Conservation (phyloP, 1,284 basidiomycete genomes). For the Heimioporus retisporus region DNA sequence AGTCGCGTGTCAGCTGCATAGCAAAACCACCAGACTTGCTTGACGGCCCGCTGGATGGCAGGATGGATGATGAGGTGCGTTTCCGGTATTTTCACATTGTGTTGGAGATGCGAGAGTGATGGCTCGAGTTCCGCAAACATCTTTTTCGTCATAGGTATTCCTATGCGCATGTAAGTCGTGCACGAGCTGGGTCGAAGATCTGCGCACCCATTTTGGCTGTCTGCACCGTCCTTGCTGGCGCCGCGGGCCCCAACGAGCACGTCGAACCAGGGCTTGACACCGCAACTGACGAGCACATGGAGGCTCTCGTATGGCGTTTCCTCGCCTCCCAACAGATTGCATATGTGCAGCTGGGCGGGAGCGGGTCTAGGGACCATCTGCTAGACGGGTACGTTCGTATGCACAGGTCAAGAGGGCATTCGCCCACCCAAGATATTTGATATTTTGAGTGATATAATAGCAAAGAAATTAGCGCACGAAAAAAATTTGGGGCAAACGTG, state of each 20-base stretch:
- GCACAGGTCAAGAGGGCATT: too few species aligned
- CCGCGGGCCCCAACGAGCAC: conserved; percentile 89
- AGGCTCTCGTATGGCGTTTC: conserved; percentile 96
- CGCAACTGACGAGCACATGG: conserved; percentile 96
- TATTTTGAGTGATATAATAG: too few species aligned
- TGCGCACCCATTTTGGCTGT: conserved; percentile 86
- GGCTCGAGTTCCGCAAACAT: conserved; percentile 99
- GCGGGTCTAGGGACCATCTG: too few species aligned
- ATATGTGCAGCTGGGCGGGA: conserved; percentile 90
- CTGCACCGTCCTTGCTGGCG: conserved; percentile 83
- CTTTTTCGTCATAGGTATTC: conserved; percentile 99
- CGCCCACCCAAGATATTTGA: too few species aligned
- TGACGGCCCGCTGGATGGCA: conserved; percentile 90
- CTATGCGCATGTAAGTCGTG: conserved; percentile 46
- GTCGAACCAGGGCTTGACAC: conserved; percentile 99
- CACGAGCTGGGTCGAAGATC: neutral
- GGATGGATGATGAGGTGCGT: conserved; percentile 95
- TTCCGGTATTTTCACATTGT: conserved; percentile 99
- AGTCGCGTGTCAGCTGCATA: conserved; percentile 18
- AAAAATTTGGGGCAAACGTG: too few species aligned
- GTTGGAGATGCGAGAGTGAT: conserved; percentile 96
- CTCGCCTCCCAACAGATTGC: conserved; percentile 93
- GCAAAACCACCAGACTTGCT: conserved; percentile 58
- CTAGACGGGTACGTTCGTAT: too few species aligned
- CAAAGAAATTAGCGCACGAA: too few species aligned